A percentile compares a stretch with the other conserved stretches of the same genome.
phyloP scores from a whole-genome alignment of 208 protist genomes.

The Strigomonas culicis region DNA sequence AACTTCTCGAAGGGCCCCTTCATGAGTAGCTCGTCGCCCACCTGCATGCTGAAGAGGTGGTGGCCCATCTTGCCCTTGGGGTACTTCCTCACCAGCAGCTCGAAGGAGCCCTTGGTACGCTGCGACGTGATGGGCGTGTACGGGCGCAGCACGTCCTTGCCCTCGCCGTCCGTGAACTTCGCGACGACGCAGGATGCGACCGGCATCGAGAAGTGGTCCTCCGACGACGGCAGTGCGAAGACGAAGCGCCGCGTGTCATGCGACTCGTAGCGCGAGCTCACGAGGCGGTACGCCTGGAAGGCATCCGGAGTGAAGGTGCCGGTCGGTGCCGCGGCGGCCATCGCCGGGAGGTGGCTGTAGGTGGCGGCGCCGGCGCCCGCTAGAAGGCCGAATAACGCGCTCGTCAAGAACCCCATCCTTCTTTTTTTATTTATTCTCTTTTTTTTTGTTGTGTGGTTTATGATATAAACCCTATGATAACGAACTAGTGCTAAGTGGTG shows the following conservation, averaged over 20 bases:
- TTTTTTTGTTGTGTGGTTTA: too few species aligned
- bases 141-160: conserved; percentile 83
- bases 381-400: conserved; percentile 31
- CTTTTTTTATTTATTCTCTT: too few species aligned
- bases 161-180: conserved; percentile 74
- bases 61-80: conserved; percentile 89
- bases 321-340: conserved; percentile 30
- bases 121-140: conserved; percentile 82
- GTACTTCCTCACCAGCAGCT: conserved; percentile 85
- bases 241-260: conserved; percentile 82
- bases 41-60: conserved; percentile 87
- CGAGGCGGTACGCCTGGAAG: conserved; percentile 75
- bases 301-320: conserved; percentile 65
- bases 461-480: too few species aligned
- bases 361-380: conserved; percentile 26
- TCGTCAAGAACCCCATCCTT: conserved; percentile 40
- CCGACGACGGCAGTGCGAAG: conserved; percentile 58
- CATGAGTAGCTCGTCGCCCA: conserved; percentile 87
- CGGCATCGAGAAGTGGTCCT: conserved; percentile 51
- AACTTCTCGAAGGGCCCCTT: conserved; percentile 90
- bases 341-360: conserved; percentile 23
- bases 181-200: conserved; percentile 78
- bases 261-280: conserved; percentile 82
- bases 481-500: too few species aligned
- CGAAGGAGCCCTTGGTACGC: conserved; percentile 75